Base-by-base conservation (phyloP, 2,329 filamentous ascomycete species). In the Apiospora rasikravindrae region DNA sequence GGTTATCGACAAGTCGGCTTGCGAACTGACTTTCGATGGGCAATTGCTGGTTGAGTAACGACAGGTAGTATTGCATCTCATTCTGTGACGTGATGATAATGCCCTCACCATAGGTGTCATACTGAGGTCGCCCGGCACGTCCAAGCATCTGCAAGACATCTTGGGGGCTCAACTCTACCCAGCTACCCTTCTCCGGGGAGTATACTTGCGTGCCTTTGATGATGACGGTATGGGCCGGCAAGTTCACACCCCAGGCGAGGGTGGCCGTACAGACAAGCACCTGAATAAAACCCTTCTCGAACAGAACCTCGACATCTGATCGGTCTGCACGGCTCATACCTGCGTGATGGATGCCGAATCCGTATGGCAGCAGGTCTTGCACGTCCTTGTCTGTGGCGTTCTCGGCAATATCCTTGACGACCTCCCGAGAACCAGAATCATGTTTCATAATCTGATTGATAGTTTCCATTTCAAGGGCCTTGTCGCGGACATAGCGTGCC, bases 201-300 rank as follows among this genome's bases (percentile, higher is more conserved):
- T 99, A 99, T 26, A 99, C 93, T 80, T 98, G 95, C 0, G 96
- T 99, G 71, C 96, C 96, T 84, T 99, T 99, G 86, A 99, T 99
- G 80, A 99, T 96, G 79, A 99, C 96, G 0, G 96, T 98, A 80
- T 99, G 96, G 2, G 96, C 96, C 5, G 96, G 96, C 80, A 99
- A 85, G 83, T 99, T 99, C 80, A 99, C 96, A 90, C 96, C 96
- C 96, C 96, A 99, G 33, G 96, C 96, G 70, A 99, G 87, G n/a
- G 96, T 99, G 51, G 97, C 96, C 51, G 96, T 99, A 83, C 95
- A 98, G 47, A 98, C 96, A 69, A 99, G 90, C 1, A 99, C 96
- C 81, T 98, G 95, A 49, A 99, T 94, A 44, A 93, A 91, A 74
- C 96, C 96, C 80, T 95, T 93, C 64, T 93, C 91, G 78, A 99